Conservation (phyloP, 768 basidiomycete genomes). For the Termitomyces sp. region DNA sequence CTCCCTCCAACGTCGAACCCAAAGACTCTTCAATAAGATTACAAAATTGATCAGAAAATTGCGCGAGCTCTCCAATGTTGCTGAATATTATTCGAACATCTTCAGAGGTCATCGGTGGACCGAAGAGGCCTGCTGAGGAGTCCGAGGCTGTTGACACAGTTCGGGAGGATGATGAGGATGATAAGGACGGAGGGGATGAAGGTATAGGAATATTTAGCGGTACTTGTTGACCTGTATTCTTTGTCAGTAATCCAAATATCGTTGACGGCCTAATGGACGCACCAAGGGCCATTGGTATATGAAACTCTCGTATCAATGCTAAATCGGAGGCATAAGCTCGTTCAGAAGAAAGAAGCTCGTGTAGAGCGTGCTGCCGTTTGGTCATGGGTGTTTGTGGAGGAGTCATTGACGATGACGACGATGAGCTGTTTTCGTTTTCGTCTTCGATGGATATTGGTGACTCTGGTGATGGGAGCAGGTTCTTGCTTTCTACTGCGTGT, state of each 20-base stretch:
- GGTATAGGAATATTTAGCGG: slow-evolving; percentile 19
- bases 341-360: slow-evolving; percentile 75
- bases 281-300: slow-evolving; percentile 78
- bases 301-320: slow-evolving; percentile 69
- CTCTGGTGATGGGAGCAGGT: slow-evolving; percentile 21
- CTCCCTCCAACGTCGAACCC: slow-evolving; percentile 55
- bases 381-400: slow-evolving; percentile 35
- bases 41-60: slow-evolving; percentile 63
- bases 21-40: slow-evolving; percentile 63
- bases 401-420: slow-evolving; percentile 19
- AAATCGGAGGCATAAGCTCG: slow-evolving; percentile 82
- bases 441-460: slow-evolving; percentile 23
- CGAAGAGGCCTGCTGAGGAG: slow-evolving; percentile 32
- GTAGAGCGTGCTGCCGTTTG: slow-evolving; percentile 74
- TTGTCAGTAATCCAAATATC: neutral
- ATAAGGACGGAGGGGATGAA: slow-evolving; percentile 44
- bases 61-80: slow-evolving; percentile 72
- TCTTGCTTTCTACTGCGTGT: slow-evolving; percentile 16
- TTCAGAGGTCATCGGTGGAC: slow-evolving; percentile 64
- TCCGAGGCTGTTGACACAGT: slow-evolving; percentile 49
- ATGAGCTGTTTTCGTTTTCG: slow-evolving; percentile 17
- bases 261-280: slow-evolving; percentile 19
- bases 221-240: slow-evolving; percentile 28
- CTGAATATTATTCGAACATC: slow-evolving; percentile 71
- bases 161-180: slow-evolving; percentile 44